Base-by-base conservation (phyloP, 2,329 filamentous ascomycete species). In the Colletotrichum sp. region DNA sequence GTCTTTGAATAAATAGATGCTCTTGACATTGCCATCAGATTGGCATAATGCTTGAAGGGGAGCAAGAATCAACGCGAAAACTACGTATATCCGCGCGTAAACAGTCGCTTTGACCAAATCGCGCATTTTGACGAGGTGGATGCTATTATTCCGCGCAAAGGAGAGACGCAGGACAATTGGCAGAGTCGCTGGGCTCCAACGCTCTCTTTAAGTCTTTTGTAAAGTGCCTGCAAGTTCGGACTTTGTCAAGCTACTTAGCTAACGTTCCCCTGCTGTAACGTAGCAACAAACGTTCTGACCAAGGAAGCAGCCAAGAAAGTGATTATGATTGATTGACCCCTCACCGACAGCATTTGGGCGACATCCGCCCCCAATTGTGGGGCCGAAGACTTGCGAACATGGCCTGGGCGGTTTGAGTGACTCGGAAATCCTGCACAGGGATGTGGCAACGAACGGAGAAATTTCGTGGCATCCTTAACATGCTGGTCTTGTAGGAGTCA, bases 1-100 rank as follows among this genome's bases (percentile, higher is more conserved):
- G 71, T 88, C 86, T 71, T 88, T 86, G 79, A 86, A 86, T 10
- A 86, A 79, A 71, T 83, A 86, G 32, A 86, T 83, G 77, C 72
- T 77, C 26, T 75, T 75, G 3, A 75, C 36, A 9, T 36, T 48
- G 24, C 34, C 18, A 9, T 30, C 15, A 24, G 72, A 48, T 44
- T 68, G 57, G 16, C 44, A 52, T 52, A 1, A 52, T 52, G 32
- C 67, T 6, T 6, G 8, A 16, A 48, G 26, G 8, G 28, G 30
- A 36, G 30, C 22, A 22, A 32, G 1, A 62, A 62, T 32, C 9
- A 36, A 62, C n/a, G 18, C 18, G 8, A 32, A 32, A 7, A 34
- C 13, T 6, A 62, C 9, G 15, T 22, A n/a, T 22, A 30, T 32
- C 5, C 22, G 59, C 12, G 18, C 18, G 7, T 22, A 30, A 62